A percentile compares a stretch with the other conserved stretches of the same genome.
Conservation (phyloP, 306 rosid genomes). For the Fagus crenata region DNA sequence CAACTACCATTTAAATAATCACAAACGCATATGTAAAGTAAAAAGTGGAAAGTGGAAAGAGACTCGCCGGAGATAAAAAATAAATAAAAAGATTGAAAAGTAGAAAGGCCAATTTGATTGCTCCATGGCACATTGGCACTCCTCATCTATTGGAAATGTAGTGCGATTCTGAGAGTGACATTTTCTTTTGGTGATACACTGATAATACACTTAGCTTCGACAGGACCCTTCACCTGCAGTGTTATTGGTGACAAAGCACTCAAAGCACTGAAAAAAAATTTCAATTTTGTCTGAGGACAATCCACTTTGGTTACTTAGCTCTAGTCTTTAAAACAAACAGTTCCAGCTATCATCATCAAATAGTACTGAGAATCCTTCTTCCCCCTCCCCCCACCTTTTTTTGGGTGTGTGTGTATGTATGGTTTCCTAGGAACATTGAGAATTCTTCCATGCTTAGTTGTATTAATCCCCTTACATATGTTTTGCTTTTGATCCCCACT, state of each 20-base stretch:
- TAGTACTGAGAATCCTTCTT: neutral
- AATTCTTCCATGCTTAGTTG: neutral
- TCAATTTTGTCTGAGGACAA: too few species aligned
- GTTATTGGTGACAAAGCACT: too few species aligned
- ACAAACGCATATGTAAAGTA: too few species aligned
- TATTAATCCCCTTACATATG: neutral
- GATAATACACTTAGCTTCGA: too few species aligned
- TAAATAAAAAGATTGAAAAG: neutral
- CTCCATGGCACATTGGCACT: neutral
- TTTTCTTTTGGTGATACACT: neutral
- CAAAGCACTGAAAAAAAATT: too few species aligned
- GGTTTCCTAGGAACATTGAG: neutral
- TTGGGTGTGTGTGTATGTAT: neutral
- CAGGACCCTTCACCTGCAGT: too few species aligned
- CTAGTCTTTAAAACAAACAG: too few species aligned
- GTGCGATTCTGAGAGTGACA: neutral
- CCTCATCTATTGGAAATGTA: neutral
- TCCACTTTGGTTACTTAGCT: too few species aligned
- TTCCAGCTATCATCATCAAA: too few species aligned
- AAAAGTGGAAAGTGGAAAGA: too few species aligned
- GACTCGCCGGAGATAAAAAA: too few species aligned
- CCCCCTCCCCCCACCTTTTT: neutral
- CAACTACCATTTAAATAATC: too few species aligned
- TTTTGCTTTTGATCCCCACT: neutral
- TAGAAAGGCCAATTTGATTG: neutral